These are phyloP conservation scores for Ziziphus jujuba DNA, from an alignment of 306 rosid genomes.

Conservation along the genomic window DNA sequence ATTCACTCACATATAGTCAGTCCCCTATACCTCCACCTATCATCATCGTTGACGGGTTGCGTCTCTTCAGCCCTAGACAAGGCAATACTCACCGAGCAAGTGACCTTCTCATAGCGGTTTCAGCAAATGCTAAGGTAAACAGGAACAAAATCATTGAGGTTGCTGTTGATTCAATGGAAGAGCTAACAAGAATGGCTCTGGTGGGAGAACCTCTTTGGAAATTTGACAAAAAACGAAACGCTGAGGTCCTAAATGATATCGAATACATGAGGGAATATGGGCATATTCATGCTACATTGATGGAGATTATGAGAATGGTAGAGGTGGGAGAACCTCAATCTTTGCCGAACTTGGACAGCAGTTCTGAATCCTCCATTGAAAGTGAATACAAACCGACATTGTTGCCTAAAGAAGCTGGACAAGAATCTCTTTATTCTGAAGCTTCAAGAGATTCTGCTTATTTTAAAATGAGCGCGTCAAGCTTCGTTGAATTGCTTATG, in stretches of 20 bases:
- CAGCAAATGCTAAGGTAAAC: constrained; percentile 27
- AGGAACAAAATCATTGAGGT: constrained; percentile 20
- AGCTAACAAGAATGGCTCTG: constrained; percentile 26
- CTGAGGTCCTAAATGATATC: constrained; percentile 27
- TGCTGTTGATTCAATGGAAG: constrained; percentile 40
- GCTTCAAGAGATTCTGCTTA: constrained; percentile 39
- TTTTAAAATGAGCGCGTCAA: constrained; percentile 26
- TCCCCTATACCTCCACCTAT: background rate
- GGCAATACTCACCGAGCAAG: constrained; percentile 28
- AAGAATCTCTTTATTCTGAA: constrained; percentile 26
- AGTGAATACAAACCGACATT: background rate
- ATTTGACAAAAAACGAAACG: background rate
- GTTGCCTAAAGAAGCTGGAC: background rate
- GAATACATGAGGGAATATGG: constrained; percentile 42
- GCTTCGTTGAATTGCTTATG: constrained; percentile 53
- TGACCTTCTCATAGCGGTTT: constrained; percentile 41
- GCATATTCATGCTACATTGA: constrained; percentile 25
- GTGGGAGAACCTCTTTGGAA: constrained; percentile 42
- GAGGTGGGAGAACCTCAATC: constrained; percentile 42
- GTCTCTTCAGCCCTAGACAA: background rate
- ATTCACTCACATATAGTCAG: background rate
- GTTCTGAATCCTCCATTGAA: background rate
- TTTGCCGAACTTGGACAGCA: constrained; percentile 29
- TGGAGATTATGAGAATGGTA: constrained; percentile 37
- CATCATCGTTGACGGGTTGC: background rate